Conservation (phyloP, 2,329 filamentous ascomycete species). For the Chaetothyriales sp. region DNA sequence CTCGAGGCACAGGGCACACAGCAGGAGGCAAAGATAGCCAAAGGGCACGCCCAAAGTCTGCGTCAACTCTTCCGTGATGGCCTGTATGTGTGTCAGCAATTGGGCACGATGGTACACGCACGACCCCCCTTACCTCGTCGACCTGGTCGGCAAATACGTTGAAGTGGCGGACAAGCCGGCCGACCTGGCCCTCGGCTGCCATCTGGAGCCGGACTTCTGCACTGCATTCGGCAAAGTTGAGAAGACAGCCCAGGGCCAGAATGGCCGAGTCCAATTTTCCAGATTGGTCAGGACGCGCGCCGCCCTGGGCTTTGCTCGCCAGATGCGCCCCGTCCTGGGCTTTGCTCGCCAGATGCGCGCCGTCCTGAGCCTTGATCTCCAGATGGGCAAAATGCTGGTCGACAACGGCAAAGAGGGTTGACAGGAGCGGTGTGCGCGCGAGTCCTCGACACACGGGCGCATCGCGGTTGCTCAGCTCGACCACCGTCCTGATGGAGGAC, state of each 20-base stretch:
- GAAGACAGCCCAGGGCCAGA: slow-evolving; percentile 65
- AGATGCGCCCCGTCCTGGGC: slow-evolving; percentile 18
- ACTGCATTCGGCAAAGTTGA: slow-evolving; percentile 76
- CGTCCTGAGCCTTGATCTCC: slow-evolving; percentile 21
- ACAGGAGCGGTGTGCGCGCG: slow-evolving; percentile 31
- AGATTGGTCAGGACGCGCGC: slow-evolving; percentile 25
- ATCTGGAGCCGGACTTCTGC: slow-evolving; percentile 43
- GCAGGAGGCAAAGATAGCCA: slow-evolving; percentile 71
- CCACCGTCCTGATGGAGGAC: slow-evolving; percentile 52
- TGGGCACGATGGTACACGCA: slow-evolving; percentile 7
- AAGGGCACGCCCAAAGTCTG: slow-evolving; percentile 63
- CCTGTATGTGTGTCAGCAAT: slow-evolving; percentile 26
- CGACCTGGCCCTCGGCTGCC: slow-evolving; percentile 34
- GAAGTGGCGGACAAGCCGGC: slow-evolving; percentile 51
- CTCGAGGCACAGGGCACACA: slow-evolving; percentile 65
- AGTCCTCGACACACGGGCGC: slow-evolving; percentile 55
- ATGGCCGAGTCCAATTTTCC: slow-evolving; percentile 58
- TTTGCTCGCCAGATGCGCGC: slow-evolving; percentile 22
- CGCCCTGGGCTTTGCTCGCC: slow-evolving; percentile 21
- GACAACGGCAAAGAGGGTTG: slow-evolving; percentile 25
- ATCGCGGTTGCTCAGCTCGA: slow-evolving; percentile 80
- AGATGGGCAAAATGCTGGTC: slow-evolving; percentile 17
- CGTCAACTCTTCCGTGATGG: slow-evolving; percentile 50
- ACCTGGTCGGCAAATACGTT: slow-evolving; percentile 52
- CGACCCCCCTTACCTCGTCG: slow-evolving; percentile 46